These are phyloP conservation scores for Globisporangium canariense DNA, from an alignment of 352 stramenopile species.

Conservation along the genomic window DNA sequence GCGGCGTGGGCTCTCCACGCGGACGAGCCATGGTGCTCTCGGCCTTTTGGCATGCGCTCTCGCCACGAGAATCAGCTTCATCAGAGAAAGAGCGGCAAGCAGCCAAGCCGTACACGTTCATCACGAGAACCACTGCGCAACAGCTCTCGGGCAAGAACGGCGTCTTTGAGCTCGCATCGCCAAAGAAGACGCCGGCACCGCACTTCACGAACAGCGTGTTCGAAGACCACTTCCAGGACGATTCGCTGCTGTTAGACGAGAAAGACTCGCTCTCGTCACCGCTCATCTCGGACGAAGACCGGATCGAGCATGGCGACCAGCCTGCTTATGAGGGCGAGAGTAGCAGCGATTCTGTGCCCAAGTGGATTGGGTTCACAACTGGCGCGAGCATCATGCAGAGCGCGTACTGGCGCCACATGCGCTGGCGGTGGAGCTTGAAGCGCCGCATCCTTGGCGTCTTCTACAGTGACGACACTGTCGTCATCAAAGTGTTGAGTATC, in stretches of 20 bases:
- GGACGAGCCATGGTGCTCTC: conserved; percentile 40
- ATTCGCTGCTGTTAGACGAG: not conserved
- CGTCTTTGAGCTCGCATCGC: conserved; percentile 26
- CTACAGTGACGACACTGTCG: conserved; percentile 33
- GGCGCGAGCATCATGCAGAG: conserved; percentile 37
- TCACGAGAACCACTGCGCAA: conserved; percentile 31
- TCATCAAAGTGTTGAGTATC: conserved; percentile 49
- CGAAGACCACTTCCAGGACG: conserved; percentile 66
- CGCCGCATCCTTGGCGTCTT: conserved; percentile 45
- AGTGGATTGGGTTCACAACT: conserved; percentile 30
- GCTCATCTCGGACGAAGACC: conserved; percentile 51
- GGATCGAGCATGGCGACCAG: conserved; percentile 17
- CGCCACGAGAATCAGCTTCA: conserved; percentile 22
- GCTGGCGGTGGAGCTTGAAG: conserved; percentile 66
- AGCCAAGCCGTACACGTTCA: conserved; percentile 38
- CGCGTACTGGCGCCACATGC: conserved; percentile 67
- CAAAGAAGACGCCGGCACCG: conserved; percentile 13
- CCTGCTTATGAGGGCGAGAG: not conserved
- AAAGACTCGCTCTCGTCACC: conserved; percentile 50
- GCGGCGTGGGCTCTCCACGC: not conserved
- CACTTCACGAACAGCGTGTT: conserved; percentile 47
- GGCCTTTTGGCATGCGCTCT: conserved; percentile 76
- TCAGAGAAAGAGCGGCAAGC: conserved; percentile 14
- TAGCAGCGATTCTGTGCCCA: not conserved
- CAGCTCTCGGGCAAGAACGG: conserved; percentile 10